A percentile compares a stretch with the other conserved stretches of the same genome.
Evolutionary conservation across 306 rosid species (phyloP).

Genomic region (Lathyrus sativus): DNA sequence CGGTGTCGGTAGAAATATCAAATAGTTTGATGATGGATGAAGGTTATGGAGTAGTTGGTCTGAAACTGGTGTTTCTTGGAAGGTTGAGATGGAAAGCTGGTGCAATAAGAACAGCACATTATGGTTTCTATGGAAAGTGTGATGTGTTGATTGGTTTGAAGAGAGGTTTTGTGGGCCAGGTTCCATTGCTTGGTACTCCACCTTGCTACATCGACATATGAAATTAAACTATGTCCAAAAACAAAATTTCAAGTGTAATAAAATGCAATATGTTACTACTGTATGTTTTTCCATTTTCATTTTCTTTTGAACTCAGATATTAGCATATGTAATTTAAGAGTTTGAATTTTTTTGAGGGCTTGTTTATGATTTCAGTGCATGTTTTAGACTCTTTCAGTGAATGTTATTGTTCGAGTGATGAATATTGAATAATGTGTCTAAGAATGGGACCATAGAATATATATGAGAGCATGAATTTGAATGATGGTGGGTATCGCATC

Average conservation of each 20-base stretch:
- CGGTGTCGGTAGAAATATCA: slow-evolving; percentile 63
- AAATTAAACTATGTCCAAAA: neutral
- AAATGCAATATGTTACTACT: neutral
- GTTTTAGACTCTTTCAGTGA: neutral
- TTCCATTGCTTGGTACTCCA: slow-evolving; percentile 67
- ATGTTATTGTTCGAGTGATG: too few relatives aligned
- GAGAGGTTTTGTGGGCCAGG: slow-evolving; percentile 73
- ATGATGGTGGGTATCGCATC: too few relatives aligned
- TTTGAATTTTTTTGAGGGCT: neutral
- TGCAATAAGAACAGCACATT: slow-evolving; percentile 52
- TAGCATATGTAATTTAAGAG: neutral
- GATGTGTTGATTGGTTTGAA: slow-evolving; percentile 67
- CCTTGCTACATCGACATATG: slow-evolving; percentile 65
- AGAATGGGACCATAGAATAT: too few relatives aligned
- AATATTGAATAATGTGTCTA: too few relatives aligned
- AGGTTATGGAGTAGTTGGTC: slow-evolving; percentile 63
- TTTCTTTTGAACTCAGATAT: neutral
- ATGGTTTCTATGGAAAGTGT: slow-evolving; percentile 63
- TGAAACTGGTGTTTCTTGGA: slow-evolving; percentile 64
- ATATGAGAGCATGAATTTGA: too few relatives aligned
- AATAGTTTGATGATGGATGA: slow-evolving; percentile 62
- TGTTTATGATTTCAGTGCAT: neutral
- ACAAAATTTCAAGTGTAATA: neutral
- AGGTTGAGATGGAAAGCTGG: slow-evolving; percentile 79
- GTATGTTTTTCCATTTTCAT: neutral